Evolutionary conservation across 257 asterid genomes (phyloP).

Genomic region (Ehretia macrophylla): DNA sequence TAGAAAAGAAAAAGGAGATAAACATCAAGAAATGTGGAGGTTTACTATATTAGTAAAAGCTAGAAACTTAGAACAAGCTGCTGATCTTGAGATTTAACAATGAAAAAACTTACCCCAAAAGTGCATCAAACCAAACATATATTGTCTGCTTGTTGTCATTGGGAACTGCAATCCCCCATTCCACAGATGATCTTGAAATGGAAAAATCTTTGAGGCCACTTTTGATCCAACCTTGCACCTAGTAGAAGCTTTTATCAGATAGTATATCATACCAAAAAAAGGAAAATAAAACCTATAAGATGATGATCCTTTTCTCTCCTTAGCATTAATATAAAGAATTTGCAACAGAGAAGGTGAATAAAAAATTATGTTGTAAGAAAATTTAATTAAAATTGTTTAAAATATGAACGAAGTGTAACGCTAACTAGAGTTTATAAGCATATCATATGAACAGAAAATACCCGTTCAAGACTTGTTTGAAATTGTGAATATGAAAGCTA

Average conservation of each 20-base stretch:
- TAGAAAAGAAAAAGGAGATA: no score
- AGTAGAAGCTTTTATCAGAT: conserved; percentile 19
- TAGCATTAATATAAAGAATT: neutral
- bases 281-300: neutral
- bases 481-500: no score
- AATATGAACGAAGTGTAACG: no score
- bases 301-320: neutral
- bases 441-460: no score
- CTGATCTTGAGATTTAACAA: conserved; percentile 12
- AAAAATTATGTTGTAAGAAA: no score
- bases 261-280: neutral
- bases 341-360: no score
- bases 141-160: conserved; percentile 80
- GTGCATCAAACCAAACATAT: conserved; percentile 99
- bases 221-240: conserved; percentile 99
- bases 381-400: no score
- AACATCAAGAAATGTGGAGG: no score
- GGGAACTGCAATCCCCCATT: conserved; percentile 93
- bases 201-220: conserved; percentile 92
- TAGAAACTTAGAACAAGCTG: conserved; percentile 8
- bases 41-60: neutral
- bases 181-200: conserved; percentile 82
- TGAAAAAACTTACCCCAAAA: conserved; percentile 71
- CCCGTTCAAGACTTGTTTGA: no score
- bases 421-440: no score